phyloP scores from a whole-genome alignment of 2,329 filamentous ascomycete genomes.

The Penicillium sp. region DNA sequence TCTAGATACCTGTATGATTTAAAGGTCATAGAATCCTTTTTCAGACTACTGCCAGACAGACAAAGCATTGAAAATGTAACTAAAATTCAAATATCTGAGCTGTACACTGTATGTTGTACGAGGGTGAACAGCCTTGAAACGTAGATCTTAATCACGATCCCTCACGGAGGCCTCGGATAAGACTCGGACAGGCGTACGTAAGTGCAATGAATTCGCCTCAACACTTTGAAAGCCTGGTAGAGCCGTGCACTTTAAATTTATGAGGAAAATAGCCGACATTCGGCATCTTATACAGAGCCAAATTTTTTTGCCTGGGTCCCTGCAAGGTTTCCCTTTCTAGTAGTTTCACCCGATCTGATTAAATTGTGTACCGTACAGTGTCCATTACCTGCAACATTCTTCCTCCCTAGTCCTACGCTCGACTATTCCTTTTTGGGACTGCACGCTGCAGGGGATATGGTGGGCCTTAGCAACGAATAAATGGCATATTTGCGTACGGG shows the following conservation, averaged over 20 bases:
- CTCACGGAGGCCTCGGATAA: too few species aligned
- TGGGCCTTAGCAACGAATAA: not conserved
- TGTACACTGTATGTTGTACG: too few species aligned
- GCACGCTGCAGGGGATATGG: not conserved
- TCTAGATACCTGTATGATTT: too few species aligned
- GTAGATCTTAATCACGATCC: too few species aligned
- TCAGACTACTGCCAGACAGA: too few species aligned
- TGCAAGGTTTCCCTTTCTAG: not conserved
- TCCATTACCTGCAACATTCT: not conserved
- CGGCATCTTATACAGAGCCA: not conserved
- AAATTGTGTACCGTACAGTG: not conserved
- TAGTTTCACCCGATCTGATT: not conserved
- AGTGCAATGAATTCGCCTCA: not conserved
- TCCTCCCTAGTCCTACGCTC: not conserved
- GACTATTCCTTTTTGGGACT: not conserved
- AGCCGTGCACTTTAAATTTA: not conserved
- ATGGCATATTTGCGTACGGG: conserved; percentile 1
- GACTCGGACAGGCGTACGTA: too few species aligned
- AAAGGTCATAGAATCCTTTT: too few species aligned
- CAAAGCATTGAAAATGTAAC: too few species aligned
- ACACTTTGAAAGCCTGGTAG: not conserved
- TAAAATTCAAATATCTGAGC: too few species aligned
- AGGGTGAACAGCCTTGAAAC: too few species aligned
- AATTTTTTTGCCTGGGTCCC: not conserved
- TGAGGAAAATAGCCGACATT: not conserved